Base-by-base conservation (phyloP, 78 protist genomes). In the Capsaspora owczarzaki region DNA sequence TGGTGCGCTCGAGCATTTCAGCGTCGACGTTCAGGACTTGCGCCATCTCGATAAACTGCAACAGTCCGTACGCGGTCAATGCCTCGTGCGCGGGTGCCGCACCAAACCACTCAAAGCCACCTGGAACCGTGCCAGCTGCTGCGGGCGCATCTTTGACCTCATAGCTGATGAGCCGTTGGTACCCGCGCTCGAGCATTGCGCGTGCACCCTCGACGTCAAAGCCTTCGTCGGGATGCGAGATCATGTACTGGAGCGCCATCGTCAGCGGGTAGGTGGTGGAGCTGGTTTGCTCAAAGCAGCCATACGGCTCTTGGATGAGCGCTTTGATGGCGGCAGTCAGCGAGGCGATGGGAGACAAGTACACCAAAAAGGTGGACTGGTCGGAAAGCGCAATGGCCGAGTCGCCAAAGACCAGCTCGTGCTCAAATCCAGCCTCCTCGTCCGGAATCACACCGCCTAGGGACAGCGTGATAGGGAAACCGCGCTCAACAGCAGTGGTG, bases 31-130 rank as follows among this genome's bases (percentile, higher is more conserved):
- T 83, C 8, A 27, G 5, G 29, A 82, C 79, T 38, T 79, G 14
- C 25, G 25, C 19, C 85, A 82, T 72, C 35, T 82, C 85, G 38
- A 46, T n/a, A 41, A 82, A 82, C 71, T 82, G 49, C 79, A 82
- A 8, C 70, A 78, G 56, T 31, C 85, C 85, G 63, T 76, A 76
- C 14, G 85, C 75, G 12, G 84, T 82, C 35, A 82, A 44, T 1
- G 85, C 85, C 44, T 82, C 85, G 71, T 82, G 80, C 35, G 43
- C 85, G 27, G 85, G 79, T 1, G 47, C 77, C 5, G 6, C 53
- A 12, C 85, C 85, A 75, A 82, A 82, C 85, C 85, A 82, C 44
- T 82, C 85, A 38, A 53, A 82, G 29, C 85, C 85, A 12, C 85
- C 85, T n/a, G n/a, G n/a, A n/a, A n/a, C n/a, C n/a, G n/a, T n/a